phyloP scores from a whole-genome alignment of 2,329 filamentous ascomycete species.

The Cercospora sp. region DNA sequence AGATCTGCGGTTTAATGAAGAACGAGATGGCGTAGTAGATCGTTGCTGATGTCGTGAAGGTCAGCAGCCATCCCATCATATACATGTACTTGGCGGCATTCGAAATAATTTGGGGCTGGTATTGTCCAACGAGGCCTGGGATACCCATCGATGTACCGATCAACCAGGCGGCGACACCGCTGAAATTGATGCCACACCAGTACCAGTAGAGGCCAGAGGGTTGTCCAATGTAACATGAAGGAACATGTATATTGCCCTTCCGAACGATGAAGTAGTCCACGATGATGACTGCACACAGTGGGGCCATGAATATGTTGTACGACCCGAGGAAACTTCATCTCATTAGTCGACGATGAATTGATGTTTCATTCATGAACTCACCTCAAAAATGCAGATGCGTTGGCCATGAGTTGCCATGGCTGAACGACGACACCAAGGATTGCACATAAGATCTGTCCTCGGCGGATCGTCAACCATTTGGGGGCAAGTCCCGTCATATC shows the following conservation, averaged over 20 bases:
- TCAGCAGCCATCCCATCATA: slow-evolving; percentile 64
- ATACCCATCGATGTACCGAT: slow-evolving; percentile 58
- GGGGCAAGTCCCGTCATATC: slow-evolving; percentile 55
- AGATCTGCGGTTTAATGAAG: not conserved
- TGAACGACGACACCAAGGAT: slow-evolving; percentile 55
- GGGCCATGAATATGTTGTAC: slow-evolving; percentile 47
- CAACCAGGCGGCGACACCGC: slow-evolving; percentile 58
- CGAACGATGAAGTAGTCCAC: slow-evolving; percentile 45
- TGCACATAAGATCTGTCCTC: slow-evolving; percentile 43
- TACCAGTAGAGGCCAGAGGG: slow-evolving; percentile 53
- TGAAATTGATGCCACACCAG: slow-evolving; percentile 56
- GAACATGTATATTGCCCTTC: slow-evolving; percentile 47
- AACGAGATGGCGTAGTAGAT: slow-evolving; percentile 49
- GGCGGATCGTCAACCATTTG: slow-evolving; percentile 49
- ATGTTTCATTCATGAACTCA: slow-evolving; percentile 35
- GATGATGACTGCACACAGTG: slow-evolving; percentile 44
- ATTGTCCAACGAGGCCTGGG: slow-evolving; percentile 54
- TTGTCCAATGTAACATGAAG: slow-evolving; percentile 48
- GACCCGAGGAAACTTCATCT: slow-evolving; percentile 44
- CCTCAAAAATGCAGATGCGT: slow-evolving; percentile 56
- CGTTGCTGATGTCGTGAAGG: slow-evolving; percentile 57
- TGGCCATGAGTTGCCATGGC: slow-evolving; percentile 64
- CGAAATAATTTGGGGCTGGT: slow-evolving; percentile 27
- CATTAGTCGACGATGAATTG: not conserved
- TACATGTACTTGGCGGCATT: slow-evolving; percentile 38